These are phyloP conservation scores for Xylaria sp. DNA, from an alignment of 2,329 filamentous ascomycete species.

Conservation along the genomic window DNA sequence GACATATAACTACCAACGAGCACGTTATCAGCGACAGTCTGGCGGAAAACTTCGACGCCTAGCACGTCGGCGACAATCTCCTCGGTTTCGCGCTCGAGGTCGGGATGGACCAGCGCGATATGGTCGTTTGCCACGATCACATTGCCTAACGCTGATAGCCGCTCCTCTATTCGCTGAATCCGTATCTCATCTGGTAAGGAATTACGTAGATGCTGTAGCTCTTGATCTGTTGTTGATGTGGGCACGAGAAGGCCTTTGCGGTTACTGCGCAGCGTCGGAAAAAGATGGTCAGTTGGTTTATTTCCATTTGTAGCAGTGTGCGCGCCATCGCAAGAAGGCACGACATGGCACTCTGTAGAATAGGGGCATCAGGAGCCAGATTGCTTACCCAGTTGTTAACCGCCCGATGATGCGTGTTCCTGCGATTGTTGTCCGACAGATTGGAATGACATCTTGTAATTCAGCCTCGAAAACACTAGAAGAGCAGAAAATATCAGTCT, in stretches of 20 bases:
- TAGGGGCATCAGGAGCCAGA: not conserved
- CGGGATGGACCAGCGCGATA: constrained; percentile 94
- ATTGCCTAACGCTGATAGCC: constrained; percentile 93
- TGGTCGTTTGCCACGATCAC: constrained; percentile 98
- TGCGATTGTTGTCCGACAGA: constrained; percentile 95
- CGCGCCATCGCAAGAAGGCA: constrained; percentile 8
- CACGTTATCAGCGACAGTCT: constrained; percentile 97
- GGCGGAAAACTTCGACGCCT: constrained; percentile 88
- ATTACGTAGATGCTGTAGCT: constrained; percentile 96
- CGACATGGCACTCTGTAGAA: not conserved
- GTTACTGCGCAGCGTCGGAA: constrained; percentile 68
- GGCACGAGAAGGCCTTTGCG: constrained; percentile 96
- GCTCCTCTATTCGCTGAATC: constrained; percentile 98
- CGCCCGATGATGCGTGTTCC: constrained; percentile 96
- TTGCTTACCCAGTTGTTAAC: constrained; percentile 84
- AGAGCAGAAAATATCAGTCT: constrained; percentile 29
- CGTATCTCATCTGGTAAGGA: constrained; percentile 90
- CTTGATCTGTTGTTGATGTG: constrained; percentile 96
- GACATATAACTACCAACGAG: constrained; percentile 97
- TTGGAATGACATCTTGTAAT: constrained; percentile 95
- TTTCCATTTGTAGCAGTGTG: not conserved
- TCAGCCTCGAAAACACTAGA: constrained; percentile 93
- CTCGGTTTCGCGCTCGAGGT: constrained; percentile 96
- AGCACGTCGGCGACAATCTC: constrained; percentile 97
- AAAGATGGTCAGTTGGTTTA: constrained; percentile 21